phyloP scores from a whole-genome alignment of 306 rosid species.

The Quillaja saponaria region DNA sequence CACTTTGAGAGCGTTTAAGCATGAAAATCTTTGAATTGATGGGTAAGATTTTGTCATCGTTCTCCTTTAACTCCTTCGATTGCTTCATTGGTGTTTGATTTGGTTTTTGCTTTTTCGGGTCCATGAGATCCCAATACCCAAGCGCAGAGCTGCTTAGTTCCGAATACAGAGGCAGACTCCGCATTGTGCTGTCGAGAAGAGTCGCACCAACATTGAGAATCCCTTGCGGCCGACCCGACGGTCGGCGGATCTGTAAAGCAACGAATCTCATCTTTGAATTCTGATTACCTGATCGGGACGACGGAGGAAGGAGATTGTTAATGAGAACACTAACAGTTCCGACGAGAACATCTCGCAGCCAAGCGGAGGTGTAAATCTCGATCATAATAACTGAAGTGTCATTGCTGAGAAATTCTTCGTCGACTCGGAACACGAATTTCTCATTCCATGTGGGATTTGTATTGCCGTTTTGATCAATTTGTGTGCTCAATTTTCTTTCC shows the following conservation, averaged over 20 bases:
- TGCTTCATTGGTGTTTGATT: not conserved
- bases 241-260: slow-evolving; percentile 65
- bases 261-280: slow-evolving; percentile 51
- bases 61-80: not conserved
- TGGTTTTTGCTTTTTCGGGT: slow-evolving; percentile 21
- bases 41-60: not conserved
- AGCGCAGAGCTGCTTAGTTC: slow-evolving; percentile 55
- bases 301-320: slow-evolving; percentile 45
- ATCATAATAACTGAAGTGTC: slow-evolving; percentile 48
- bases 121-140: slow-evolving; percentile 39
- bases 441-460: slow-evolving; percentile 79
- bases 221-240: slow-evolving; percentile 76
- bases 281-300: slow-evolving; percentile 14
- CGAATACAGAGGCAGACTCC: slow-evolving; percentile 70
- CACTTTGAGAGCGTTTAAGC: slow-evolving; percentile 44
- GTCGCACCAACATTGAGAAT: slow-evolving; percentile 60
- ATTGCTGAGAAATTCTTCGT: slow-evolving; percentile 40
- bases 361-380: slow-evolving; percentile 53
- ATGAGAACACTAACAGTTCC: slow-evolving; percentile 56
- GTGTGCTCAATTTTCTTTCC: slow-evolving; percentile 52
- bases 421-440: slow-evolving; percentile 70
- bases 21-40: slow-evolving; percentile 19
- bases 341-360: slow-evolving; percentile 54
- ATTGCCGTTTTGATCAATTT: slow-evolving; percentile 50
- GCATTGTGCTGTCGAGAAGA: slow-evolving; percentile 52